Evolutionary conservation across 352 stramenopile species (phyloP), one percentile per base, ranked within the genome.

Genomic region (Phytopythium oedochilum): DNA sequence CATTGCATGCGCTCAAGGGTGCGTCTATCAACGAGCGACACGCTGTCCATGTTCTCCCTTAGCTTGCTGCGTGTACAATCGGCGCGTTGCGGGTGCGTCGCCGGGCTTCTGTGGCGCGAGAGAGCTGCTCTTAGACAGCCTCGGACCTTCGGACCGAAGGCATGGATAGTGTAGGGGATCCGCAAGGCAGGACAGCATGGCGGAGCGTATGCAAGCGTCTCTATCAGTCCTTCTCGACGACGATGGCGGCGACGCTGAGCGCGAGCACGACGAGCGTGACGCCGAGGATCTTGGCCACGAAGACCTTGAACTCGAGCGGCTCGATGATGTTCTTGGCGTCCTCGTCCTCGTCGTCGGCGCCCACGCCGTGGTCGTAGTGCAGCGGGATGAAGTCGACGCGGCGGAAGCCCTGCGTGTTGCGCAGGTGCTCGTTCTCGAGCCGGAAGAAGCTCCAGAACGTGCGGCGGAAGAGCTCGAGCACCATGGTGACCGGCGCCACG

Each of bases 361-460:
- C 81, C 2, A 88, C 75, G 32, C 73, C 75, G 51, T 85, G 78
- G 57, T 94, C 82, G 46, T 91, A 94, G 55, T 92, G 83, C 35
- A 94, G 55, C 38, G 85, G 85, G 48, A 93, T 91, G 38, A 93
- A 93, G 44, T 93, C 78, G 5, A 89, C 79, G 44, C 79, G 81
- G 38, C 77, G 81, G 55, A 91, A 94, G 29, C 83, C 83, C 53
- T 92, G 83, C 26, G 83, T 94, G 63, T 93, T 94, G 65, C 85
- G 83, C 49, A 93, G 51, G 46, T 93, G 83, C 66, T 94, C 85
- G 47, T 94, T 94, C 55, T 94, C 85, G 32, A 94, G 69, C 0
- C 75, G 70, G 49, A 94, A 94, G 53, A 94, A 92, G 61, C 85
- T 90, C 85, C 85, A 94, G 43, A 91, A 89, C 8, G 85, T 94